Conservation (phyloP, 148 eudicot species). For the Fallopia convolvulus region DNA sequence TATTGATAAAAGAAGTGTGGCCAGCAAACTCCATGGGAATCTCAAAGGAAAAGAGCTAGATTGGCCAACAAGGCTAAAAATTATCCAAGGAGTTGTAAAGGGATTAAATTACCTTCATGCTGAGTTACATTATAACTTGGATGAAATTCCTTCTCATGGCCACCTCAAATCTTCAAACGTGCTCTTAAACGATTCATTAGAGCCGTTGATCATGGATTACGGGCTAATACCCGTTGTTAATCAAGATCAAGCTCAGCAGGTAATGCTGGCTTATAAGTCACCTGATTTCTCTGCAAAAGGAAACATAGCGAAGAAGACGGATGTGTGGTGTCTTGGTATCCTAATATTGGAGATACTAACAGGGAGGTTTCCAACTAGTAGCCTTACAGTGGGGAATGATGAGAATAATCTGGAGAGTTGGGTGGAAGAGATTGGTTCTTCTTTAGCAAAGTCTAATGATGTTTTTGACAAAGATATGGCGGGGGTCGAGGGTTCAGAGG, state of each 20-base stretch:
- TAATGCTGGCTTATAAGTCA: constrained; percentile 58
- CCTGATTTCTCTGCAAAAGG: constrained; percentile 51
- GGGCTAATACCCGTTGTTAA: constrained; percentile 53
- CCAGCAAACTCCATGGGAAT: constrained; percentile 39
- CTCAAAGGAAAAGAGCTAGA: constrained; percentile 13
- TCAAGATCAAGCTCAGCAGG: constrained; percentile 36
- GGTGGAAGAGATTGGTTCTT: constrained; percentile 29
- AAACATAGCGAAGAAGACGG: constrained; percentile 44
- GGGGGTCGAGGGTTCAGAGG: constrained; percentile 16
- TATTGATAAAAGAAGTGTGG: constrained; percentile 35
- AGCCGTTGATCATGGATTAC: constrained; percentile 66
- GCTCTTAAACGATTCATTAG: constrained; percentile 35
- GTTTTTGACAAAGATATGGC: constrained; percentile 51
- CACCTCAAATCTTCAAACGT: constrained; percentile 82
- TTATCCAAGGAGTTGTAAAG: constrained; percentile 59
- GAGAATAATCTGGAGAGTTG: constrained; percentile 34
- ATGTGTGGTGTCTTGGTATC: constrained; percentile 68
- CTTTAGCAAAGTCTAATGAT: neutral
- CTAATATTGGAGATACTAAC: constrained; percentile 56
- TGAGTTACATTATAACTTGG: constrained; percentile 35
- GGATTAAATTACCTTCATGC: constrained; percentile 55
- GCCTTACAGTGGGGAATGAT: constrained; percentile 29
- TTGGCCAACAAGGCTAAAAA: constrained; percentile 56
- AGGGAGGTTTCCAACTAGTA: constrained; percentile 53
- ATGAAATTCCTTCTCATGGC: constrained; percentile 38